phyloP scores from a whole-genome alignment of 176 grass and related monocot species.

The bread wheat (Triticum aestivum) region IWGSC_CS_RefSeq_v2.1 NC_057811.1:221146331-221146830 shows the following conservation, averaged over 20 bases:
- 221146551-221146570: conserved; percentile 56
- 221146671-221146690: conserved; percentile 99
- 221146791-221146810: conserved; percentile 46
- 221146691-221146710: conserved; percentile 90
- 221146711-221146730: conserved; percentile 85
- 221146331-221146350: conserved; percentile 67
- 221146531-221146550: conserved; percentile 95
- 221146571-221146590: conserved; percentile 83
- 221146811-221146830: conserved; percentile 91
- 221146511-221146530: conserved; percentile 94
- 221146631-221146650: conserved; percentile 92
- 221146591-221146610: conserved; percentile 98
- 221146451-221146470: conserved; percentile 98
- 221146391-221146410: conserved; percentile 21
- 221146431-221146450: conserved; percentile 82
- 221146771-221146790: conserved; percentile 9
- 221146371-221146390: neutral
- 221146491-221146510: conserved; percentile 97
- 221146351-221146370: neutral
- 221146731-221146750: conserved; percentile 35
- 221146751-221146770: neutral
- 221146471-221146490: conserved; percentile 91
- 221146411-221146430: conserved; percentile 24
- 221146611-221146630: conserved; percentile 93
- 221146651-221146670: conserved; percentile 94